Conservation (phyloP, 768 basidiomycete species). For the Brasilioporus rufonigricans region DNA sequence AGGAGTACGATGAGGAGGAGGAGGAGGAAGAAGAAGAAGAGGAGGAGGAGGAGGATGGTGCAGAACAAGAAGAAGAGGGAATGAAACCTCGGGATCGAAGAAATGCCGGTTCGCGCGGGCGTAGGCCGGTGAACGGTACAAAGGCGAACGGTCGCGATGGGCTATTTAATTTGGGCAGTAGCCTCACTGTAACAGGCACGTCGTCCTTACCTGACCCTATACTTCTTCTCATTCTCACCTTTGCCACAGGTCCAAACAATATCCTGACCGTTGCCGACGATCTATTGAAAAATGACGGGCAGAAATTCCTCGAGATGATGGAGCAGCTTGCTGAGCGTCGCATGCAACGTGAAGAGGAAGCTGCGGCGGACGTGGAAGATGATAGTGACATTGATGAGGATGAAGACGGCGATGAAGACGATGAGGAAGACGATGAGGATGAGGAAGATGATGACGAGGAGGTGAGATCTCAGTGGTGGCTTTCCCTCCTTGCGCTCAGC, state of each 20-base stretch:
- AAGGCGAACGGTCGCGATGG: constrained; percentile 58
- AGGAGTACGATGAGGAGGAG: constrained; percentile 44
- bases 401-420: constrained; percentile 56
- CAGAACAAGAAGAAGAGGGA: constrained; percentile 53
- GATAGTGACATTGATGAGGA: constrained; percentile 63
- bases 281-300: constrained; percentile 96
- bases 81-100: constrained; percentile 43
- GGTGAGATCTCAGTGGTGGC: constrained; percentile 29
- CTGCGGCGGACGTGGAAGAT: constrained; percentile 57
- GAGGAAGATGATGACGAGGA: constrained; percentile 50
- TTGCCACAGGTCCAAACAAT: constrained; percentile 70
- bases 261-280: constrained; percentile 99
- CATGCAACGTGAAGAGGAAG: constrained; percentile 84
- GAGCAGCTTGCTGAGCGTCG: constrained; percentile 94
- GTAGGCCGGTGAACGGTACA: constrained; percentile 41
- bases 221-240: constrained; percentile 19
- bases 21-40: constrained; percentile 67
- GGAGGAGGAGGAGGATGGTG: constrained; percentile 67
- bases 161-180: constrained; percentile 76
- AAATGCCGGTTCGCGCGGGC: constrained; percentile 34
- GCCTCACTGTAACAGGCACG: constrained; percentile 78
- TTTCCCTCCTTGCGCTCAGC: constrained; percentile 11
- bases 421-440: constrained; percentile 64
- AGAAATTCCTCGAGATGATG: constrained; percentile 99
- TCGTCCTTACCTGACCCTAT: constrained; percentile 15